Base-by-base conservation (phyloP, 1,284 basidiomycete genomes). In the Cystobasidium sp. region DNA sequence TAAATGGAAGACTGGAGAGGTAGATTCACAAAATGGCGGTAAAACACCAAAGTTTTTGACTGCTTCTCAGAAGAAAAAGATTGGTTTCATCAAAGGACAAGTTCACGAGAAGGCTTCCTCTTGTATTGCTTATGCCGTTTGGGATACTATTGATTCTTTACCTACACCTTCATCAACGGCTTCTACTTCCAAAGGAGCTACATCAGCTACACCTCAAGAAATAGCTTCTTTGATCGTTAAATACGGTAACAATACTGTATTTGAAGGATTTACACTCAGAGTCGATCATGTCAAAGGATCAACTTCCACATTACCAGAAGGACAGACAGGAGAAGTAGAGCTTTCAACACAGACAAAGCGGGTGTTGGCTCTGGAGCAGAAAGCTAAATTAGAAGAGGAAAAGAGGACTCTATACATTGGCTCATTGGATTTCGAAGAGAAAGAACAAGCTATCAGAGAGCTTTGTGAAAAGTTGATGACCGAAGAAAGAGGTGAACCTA, bases 351-450 rank as follows among this genome's bases (percentile, higher is more conserved):
- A 53, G 65, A 53, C 41, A 14, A 71, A 71, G 22, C 68, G 75
- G 56, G 47, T 58, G 20, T 75, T 70, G 18, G 68, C 75, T 18
- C 47, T 73, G 22, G 58, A 64, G 49, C 75, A 77, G 68, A 73
- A 72, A 12, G 67, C 76, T 31, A 70, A 76, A 6, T 58, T 76
- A 7, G 64, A 63, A n/a, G 82, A 83, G 61, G 80, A 80, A 49
- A 93, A 92, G 81, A 84, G 87, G 76, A 92, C 90, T 20, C 81
- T 97, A 16, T 98, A 98, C 80, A 90, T 98, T 8, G 96, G 96
- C 16, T 94, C 92, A 78, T 85, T 98, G 76, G 95, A 97, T 81
- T 97, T 97, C 82, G 91, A 89, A 64, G 89, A 90, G 79, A 91
- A 90, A 80, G 96, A 98, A 79, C 92, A 97, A 80, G 93, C 95